A percentile compares a stretch with the other conserved stretches of the same genome.
phyloP scores from a whole-genome alignment of 441 rosid species.

The Macaranga tanarius region DNA sequence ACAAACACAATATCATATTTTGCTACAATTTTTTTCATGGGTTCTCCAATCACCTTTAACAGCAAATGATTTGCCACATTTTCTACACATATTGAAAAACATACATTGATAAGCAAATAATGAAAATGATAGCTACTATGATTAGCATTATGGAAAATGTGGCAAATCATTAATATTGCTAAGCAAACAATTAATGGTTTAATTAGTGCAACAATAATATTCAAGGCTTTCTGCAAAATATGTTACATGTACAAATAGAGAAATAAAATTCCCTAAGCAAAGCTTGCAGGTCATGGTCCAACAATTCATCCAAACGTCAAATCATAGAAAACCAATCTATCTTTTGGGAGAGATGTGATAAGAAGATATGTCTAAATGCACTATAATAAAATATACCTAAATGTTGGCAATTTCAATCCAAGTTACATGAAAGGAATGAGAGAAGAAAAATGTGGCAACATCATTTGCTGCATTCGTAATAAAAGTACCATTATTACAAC shows the following conservation, averaged over 20 bases:
- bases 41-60: constrained; percentile 81
- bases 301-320: background rate
- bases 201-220: background rate
- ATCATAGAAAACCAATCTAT: too few relatives aligned
- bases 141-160: too few relatives aligned
- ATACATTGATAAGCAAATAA: background rate
- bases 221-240: background rate
- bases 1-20: constrained; percentile 59
- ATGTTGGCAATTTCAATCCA: background rate
- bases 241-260: background rate
- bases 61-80: constrained; percentile 65
- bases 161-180: too few relatives aligned
- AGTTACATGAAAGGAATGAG: too few relatives aligned
- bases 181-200: too few relatives aligned
- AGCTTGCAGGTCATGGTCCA: background rate
- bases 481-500: too few relatives aligned
- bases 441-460: too few relatives aligned
- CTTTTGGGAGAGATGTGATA: too few relatives aligned
- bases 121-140: background rate
- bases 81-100: constrained; percentile 44
- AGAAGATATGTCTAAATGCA: too few relatives aligned
- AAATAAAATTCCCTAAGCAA: background rate
- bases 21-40: constrained; percentile 75
- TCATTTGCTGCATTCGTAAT: too few relatives aligned
- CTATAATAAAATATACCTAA: too few relatives aligned